These are phyloP conservation scores for Pestalotiopsis sp. DNA, from an alignment of 2,329 filamentous ascomycete species.

Conservation along the genomic window DNA sequence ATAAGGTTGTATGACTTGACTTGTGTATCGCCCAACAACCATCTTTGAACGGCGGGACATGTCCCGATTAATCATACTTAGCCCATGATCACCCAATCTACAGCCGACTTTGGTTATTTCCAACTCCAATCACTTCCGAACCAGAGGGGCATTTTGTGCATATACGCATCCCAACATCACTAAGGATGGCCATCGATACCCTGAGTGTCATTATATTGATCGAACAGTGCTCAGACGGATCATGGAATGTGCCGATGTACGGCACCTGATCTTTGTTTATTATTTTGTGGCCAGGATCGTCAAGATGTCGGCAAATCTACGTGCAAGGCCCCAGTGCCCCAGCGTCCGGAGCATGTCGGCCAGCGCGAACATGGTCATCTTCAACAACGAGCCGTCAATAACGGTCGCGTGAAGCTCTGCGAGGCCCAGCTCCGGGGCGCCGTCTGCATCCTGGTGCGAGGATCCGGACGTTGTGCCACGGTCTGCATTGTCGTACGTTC, in stretches of 20 bases:
- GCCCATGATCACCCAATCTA: too few species aligned
- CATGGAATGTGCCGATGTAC: background rate
- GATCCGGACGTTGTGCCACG: background rate
- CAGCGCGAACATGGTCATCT: background rate
- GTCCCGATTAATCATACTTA: too few species aligned
- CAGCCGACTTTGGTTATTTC: too few species aligned
- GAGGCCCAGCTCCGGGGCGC: background rate
- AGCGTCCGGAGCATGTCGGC: background rate
- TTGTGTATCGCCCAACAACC: too few species aligned
- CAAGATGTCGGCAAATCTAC: background rate
- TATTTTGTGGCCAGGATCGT: background rate
- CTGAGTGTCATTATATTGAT: too few species aligned
- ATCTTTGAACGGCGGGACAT: too few species aligned
- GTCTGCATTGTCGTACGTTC: background rate
- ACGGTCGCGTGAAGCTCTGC: background rate
- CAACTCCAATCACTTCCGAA: too few species aligned
- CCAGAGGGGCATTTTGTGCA: too few species aligned
- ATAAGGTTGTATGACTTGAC: too few species aligned
- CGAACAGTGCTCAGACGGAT: too few species aligned
- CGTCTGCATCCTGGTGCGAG: background rate
- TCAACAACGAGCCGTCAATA: background rate
- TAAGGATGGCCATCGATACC: too few species aligned
- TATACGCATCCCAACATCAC: too few species aligned
- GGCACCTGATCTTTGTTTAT: background rate
- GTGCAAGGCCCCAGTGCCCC: background rate